Evolutionary conservation across 768 basidiomycete species (phyloP).

Genomic region (Leccinellum rugosiceps): DNA sequence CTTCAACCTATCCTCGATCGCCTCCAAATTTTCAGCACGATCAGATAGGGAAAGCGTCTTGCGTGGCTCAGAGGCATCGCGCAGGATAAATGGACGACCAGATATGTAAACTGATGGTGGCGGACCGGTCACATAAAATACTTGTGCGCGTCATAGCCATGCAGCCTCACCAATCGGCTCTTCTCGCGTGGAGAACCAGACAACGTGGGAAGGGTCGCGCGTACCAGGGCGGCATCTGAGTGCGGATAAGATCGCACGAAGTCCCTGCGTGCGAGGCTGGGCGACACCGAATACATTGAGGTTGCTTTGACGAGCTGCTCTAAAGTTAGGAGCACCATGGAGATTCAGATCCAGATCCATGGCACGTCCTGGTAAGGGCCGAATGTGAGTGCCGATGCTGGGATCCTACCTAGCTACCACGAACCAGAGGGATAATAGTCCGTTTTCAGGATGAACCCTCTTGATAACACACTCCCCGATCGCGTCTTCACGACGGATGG

Average conservation of each 20-base stretch:
- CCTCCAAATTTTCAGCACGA: constrained; percentile 93
- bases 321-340: constrained; percentile 94
- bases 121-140: background rate
- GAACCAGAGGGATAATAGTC: constrained; percentile 81
- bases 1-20: constrained; percentile 85
- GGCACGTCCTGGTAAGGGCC: constrained; percentile 60
- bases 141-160: background rate
- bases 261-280: constrained; percentile 89
- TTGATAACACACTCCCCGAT: constrained; percentile 75
- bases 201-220: constrained; percentile 64
- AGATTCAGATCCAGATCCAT: constrained; percentile 88
- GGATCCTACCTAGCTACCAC: constrained; percentile 11
- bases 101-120: constrained; percentile 68
- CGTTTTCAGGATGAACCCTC: constrained; percentile 93
- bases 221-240: constrained; percentile 71
- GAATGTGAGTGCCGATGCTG: constrained; percentile 2
- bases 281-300: constrained; percentile 95
- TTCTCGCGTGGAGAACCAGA: constrained; percentile 97
- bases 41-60: constrained; percentile 79
- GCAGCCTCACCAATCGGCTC: constrained; percentile 78
- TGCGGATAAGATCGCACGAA: constrained; percentile 85
- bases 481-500: constrained; percentile 80
- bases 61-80: constrained; percentile 82
- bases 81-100: constrained; percentile 87
- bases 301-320: constrained; percentile 71